Evolutionary conservation across 164 flowering plant genomes (phyloP).

Genomic region (Kalanchoe fedtschenkoi): DNA sequence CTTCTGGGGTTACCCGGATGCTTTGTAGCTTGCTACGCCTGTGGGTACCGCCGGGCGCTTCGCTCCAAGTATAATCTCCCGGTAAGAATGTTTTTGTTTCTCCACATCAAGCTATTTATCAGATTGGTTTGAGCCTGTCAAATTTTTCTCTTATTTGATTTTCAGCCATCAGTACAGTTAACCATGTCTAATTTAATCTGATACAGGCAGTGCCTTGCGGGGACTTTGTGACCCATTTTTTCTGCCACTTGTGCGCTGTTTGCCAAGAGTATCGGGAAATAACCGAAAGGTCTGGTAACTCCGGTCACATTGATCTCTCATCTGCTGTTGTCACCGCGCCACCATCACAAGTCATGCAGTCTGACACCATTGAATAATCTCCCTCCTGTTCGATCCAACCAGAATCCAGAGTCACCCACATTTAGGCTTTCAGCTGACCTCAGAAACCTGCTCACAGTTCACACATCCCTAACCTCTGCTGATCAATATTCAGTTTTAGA

Average conservation of each 20-base stretch:
- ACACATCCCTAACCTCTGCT: background rate
- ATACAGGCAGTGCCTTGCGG: conserved; percentile 87
- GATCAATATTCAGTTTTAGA: background rate
- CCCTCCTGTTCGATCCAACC: background rate
- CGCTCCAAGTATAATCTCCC: conserved; percentile 61
- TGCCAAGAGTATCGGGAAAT: conserved; percentile 93
- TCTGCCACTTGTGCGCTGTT: conserved; percentile 77
- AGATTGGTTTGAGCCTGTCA: background rate
- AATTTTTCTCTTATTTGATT: background rate
- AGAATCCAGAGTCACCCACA: background rate
- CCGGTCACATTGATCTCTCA: conserved; percentile 20
- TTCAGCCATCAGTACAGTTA: background rate
- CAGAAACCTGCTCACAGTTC: background rate
- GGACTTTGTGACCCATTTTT: conserved; percentile 65
- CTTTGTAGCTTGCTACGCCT: conserved; percentile 69
- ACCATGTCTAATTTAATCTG: background rate
- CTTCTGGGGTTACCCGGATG: conserved; percentile 68
- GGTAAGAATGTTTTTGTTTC: conserved; percentile 20
- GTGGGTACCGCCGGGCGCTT: conserved; percentile 62
- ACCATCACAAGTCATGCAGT: conserved; percentile 37
- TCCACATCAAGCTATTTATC: background rate
- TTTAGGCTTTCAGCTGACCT: background rate
- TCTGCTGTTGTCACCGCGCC: conserved; percentile 50
- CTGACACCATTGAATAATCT: background rate
- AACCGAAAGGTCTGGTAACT: conserved; percentile 43